phyloP scores from a whole-genome alignment of 2,329 filamentous ascomycete species.

The Cladophialophora yegresii region DNA sequence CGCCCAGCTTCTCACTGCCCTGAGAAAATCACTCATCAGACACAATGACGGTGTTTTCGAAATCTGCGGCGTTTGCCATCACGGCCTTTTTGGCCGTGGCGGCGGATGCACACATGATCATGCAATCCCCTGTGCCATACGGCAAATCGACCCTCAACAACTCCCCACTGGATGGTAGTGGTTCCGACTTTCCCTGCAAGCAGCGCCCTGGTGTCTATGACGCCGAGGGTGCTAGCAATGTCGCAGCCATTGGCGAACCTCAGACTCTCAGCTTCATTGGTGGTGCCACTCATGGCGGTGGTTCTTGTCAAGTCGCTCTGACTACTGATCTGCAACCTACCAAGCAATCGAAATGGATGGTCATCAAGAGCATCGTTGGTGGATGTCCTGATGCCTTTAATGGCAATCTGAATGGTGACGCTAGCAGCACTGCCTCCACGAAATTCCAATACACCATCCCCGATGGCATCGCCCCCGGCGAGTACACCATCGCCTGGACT shows the following conservation, averaged over 20 bases:
- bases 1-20: conserved; percentile 14
- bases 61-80: conserved; percentile 46
- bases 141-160: conserved; percentile 56
- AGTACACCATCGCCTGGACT: conserved; percentile 84
- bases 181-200: conserved; percentile 83
- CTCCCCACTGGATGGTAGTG: conserved; percentile 62
- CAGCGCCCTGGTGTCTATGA: conserved; percentile 52
- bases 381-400: conserved; percentile 70
- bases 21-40: conserved; percentile 2
- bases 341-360: conserved; percentile 72
- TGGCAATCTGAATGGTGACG: conserved; percentile 60
- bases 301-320: conserved; percentile 85
- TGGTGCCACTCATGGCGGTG: conserved; percentile 80
- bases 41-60: conserved; percentile 25
- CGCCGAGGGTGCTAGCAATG: conserved; percentile 52
- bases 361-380: conserved; percentile 84
- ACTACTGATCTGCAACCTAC: conserved; percentile 74
- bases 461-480: conserved; percentile 67
- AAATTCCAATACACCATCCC: conserved; percentile 73
- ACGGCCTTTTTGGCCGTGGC: conserved; percentile 56
- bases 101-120: conserved; percentile 73
- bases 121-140: conserved; percentile 69
- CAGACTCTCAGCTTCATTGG: conserved; percentile 69
- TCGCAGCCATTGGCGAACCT: conserved; percentile 63
- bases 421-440: conserved; percentile 52